Base-by-base conservation (phyloP, 495 filamentous ascomycete species). In the Aspergillus olivimuriae region DNA sequence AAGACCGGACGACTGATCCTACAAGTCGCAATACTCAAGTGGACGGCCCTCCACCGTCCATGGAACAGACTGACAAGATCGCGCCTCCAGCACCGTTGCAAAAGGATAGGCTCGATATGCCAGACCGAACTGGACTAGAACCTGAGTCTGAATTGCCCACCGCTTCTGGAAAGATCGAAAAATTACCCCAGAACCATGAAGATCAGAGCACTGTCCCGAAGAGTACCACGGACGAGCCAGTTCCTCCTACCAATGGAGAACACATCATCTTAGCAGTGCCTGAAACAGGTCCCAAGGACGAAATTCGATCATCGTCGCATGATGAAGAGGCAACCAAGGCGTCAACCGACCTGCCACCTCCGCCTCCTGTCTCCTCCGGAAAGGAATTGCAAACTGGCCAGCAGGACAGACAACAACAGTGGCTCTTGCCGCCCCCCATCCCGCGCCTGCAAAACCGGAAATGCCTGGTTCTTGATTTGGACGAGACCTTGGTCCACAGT, bases 401-500 rank as follows among this genome's bases (percentile, higher is more conserved):
- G 12, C 60, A 67, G 5, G 66, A 68, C 33, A 63, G 75, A 18
- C 63, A 71, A 41, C 77, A 83, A 43, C 82, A 84, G 51, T 94
- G 75, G 69, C 71, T 99, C 22, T 67, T 97, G 38, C 87, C 87
- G 12, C 85, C 90, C 8, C 70, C 89, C 36, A 67, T 79, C 14
- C 83, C 89, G 11, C 81, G 83, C 48, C 78, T 92, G 52, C 80
- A 82, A 47, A 86, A 87, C 17, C 82, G 83, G 56, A 99, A 99
- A 63, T 97, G 94, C 56, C 70, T 99, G 33, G 91, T 99, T 12
- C 73, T 99, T 18, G 92, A 99, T 69, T 68, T 99, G 34, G 92
- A 99, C 51, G 92, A 99, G 63, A 99, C 94, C n/a, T 68, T 99
- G 26, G 92, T 99, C 16, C 92, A 99, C 65, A 97, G 92, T 63